Base-by-base conservation (phyloP, 176 grass and related monocot species). In the Avena eriantha region DNA sequence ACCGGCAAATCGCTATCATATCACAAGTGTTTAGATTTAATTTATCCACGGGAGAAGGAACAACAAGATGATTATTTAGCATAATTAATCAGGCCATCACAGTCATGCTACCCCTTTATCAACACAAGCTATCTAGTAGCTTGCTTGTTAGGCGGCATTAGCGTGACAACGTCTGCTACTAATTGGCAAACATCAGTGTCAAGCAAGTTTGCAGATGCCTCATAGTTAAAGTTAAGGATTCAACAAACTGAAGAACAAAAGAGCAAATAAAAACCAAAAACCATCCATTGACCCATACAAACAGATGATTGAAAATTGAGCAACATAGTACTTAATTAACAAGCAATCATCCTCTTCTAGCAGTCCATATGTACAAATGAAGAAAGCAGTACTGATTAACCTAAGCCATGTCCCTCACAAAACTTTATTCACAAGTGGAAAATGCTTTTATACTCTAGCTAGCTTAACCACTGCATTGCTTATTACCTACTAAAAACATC, bases 131-230 rank as follows among this genome's bases (percentile, higher is more conserved):
- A 8, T 33, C 17, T 45, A 48, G 57, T n/a, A 48, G 72, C 46
- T 75, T 75, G 46, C 55, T 26, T 68, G 58, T 15, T 31, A 43
- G 58, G 85, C 76, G 68, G 85, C 81, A 87, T 55, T 80, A 88
- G 16, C 81, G 81, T 85, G 18, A 85, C 86, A 46, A 51, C 82
- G 69, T 69, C 68, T 70, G 29, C 53, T 85, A 76, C 70, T 85
- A 76, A 76, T 76, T 3, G 60, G 57, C 29, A 77, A 29, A 17
- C 47, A 66, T 79, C 75, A 69, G 12, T 13, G 50, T 73, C 76
- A 76, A 53, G 18, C 46, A 75, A 51, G 7, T 73, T 48, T 73
- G 70, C 41, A 48, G 48, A 77, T 82, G 49, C 31, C 60, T 82
- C 72, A 0, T 18, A 2, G 54, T 29, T 68, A 78, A 86, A 74